Evolutionary conservation across 2,329 filamentous ascomycete species (phyloP).

Genomic region (Alternaria brassicicola): DNA sequence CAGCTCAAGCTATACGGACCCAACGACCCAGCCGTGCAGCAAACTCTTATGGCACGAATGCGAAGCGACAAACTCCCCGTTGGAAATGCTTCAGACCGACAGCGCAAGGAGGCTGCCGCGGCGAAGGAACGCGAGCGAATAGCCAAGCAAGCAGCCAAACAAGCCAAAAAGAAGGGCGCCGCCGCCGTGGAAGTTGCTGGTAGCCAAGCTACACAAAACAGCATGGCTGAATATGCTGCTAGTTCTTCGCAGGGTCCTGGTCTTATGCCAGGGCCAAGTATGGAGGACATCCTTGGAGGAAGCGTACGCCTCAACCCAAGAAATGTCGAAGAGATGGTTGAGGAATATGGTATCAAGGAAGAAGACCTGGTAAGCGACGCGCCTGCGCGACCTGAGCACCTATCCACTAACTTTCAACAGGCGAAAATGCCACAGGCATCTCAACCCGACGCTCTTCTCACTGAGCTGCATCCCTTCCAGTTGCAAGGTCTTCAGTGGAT

Average conservation of each 20-base stretch:
- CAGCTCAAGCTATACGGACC: slow-evolving; percentile 73
- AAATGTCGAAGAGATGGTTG: slow-evolving; percentile 67
- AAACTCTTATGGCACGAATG: slow-evolving; percentile 65
- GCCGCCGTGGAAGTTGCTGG: slow-evolving; percentile 23
- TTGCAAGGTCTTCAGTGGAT: slow-evolving; percentile 80
- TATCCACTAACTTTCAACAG: slow-evolving; percentile 20
- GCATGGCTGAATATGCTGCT: slow-evolving; percentile 34
- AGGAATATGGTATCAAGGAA: slow-evolving; percentile 75
- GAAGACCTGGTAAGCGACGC: slow-evolving; percentile 58
- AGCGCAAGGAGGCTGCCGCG: slow-evolving; percentile 61
- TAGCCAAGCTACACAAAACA: slow-evolving; percentile 28
- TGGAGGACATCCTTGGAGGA: slow-evolving; percentile 68
- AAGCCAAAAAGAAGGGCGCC: slow-evolving; percentile 39
- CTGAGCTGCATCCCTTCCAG: slow-evolving; percentile 79
- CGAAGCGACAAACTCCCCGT: slow-evolving; percentile 67
- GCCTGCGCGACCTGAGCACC: not conserved
- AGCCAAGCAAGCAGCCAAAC: slow-evolving; percentile 44
- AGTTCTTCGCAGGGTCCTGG: slow-evolving; percentile 40
- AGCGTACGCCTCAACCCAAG: slow-evolving; percentile 73
- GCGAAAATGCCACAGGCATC: slow-evolving; percentile 73
- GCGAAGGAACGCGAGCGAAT: slow-evolving; percentile 61
- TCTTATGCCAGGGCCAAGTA: slow-evolving; percentile 50
- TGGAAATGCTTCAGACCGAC: slow-evolving; percentile 46
- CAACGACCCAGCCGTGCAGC: slow-evolving; percentile 58
- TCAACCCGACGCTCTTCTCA: slow-evolving; percentile 69